phyloP scores from a whole-genome alignment of 2,329 filamentous ascomycete genomes.

The Curvularia eragrostidis region DNA sequence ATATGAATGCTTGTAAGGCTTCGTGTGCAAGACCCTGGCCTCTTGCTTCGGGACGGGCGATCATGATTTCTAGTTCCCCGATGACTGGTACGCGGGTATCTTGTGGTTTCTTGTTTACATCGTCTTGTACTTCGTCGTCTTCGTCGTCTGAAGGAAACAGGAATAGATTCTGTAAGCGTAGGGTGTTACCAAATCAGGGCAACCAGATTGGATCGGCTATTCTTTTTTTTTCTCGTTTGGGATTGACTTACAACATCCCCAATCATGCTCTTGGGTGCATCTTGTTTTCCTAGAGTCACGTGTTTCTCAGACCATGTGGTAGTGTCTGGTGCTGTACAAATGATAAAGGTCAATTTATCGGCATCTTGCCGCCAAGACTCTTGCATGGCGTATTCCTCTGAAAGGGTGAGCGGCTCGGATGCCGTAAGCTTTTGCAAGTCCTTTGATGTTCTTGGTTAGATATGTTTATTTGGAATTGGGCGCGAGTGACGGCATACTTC shows the following conservation, averaged over 20 bases:
- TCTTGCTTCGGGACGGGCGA: constrained; percentile 66
- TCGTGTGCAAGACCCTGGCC: constrained; percentile 70
- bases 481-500: no score
- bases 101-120: constrained; percentile 21
- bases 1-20: constrained; percentile 71
- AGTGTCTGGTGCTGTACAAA: constrained; percentile 58
- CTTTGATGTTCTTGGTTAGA: constrained; percentile 4
- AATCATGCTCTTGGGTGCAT: constrained; percentile 59
- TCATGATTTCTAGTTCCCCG: constrained; percentile 90
- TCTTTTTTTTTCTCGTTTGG: background rate
- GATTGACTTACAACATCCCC: constrained; percentile 51
- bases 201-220: background rate
- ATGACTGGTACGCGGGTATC: constrained; percentile 13
- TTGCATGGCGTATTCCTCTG: constrained; percentile 91
- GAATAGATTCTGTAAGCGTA: constrained; percentile 64
- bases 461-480: no score
- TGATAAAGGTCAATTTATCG: constrained; percentile 93
- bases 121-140: constrained; percentile 13
- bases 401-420: constrained; percentile 79
- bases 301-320: background rate
- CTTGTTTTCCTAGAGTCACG: constrained; percentile 50
- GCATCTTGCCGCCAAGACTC: constrained; percentile 78
- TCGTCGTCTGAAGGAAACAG: constrained; percentile 57
- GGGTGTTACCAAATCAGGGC: background rate
- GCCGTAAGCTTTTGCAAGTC: constrained; percentile 83